phyloP scores from a whole-genome alignment of 78 protist genomes.

The Goniomonas avonlea region DNA sequence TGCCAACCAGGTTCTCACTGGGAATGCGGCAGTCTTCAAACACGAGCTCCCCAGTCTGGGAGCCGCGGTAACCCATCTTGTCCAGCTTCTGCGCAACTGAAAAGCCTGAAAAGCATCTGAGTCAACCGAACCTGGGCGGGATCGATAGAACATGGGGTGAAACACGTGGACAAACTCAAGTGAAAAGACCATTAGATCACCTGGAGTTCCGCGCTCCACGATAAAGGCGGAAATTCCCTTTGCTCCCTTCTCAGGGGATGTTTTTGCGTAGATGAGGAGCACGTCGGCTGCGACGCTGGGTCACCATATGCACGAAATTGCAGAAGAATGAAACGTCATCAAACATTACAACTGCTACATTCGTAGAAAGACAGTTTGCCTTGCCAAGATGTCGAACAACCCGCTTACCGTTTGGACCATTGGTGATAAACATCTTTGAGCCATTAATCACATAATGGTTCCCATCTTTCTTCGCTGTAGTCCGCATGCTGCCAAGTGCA shows the following conservation, averaged over 20 bases:
- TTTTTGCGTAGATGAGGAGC: slow-evolving; percentile 78
- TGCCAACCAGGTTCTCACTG: too few relatives aligned
- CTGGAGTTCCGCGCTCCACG: slow-evolving; percentile 50
- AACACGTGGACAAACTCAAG: too few relatives aligned
- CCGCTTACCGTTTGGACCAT: not conserved
- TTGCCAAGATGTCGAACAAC: slow-evolving; percentile 6
- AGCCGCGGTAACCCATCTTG: slow-evolving; percentile 92
- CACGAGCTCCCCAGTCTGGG: slow-evolving; percentile 72
- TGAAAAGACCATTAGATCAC: too few relatives aligned
- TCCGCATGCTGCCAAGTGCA: slow-evolving; percentile 77
- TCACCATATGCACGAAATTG: not conserved
- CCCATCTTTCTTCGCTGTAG: slow-evolving; percentile 47
- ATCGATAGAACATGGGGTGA: too few relatives aligned
- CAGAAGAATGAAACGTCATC: not conserved
- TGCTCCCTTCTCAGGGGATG: slow-evolving; percentile 46
- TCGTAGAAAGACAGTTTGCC: not conserved
- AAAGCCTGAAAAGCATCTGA: too few relatives aligned
- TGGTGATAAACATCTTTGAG: not conserved
- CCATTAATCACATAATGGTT: not conserved
- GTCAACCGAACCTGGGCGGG: not conserved
- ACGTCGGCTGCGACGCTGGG: slow-evolving; percentile 60
- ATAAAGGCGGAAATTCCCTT: slow-evolving; percentile 76
- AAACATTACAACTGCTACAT: not conserved
- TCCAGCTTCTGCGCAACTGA: slow-evolving; percentile 77
- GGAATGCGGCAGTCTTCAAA: slow-evolving; percentile 7